These are phyloP conservation scores for Heterobasidion annosum DNA, from an alignment of 1,284 basidiomycete species.

Conservation along the genomic window DNA sequence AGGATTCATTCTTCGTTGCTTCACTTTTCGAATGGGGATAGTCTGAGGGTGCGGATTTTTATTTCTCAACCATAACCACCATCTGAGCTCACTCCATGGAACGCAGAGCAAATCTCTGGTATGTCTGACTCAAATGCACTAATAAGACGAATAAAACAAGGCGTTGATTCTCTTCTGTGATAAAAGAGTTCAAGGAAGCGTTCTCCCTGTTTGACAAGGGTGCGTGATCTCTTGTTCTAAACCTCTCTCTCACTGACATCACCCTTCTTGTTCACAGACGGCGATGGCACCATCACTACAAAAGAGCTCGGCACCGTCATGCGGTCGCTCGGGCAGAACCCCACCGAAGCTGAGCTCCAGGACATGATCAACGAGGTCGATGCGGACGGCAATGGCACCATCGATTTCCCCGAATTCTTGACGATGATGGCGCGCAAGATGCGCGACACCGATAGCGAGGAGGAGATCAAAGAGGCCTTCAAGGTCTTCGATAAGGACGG, in stretches of 20 bases:
- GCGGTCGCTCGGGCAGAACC: slow-evolving; percentile 95
- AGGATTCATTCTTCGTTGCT: background rate
- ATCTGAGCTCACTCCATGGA: slow-evolving; percentile 4
- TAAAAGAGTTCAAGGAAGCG: slow-evolving; percentile 77
- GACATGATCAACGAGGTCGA: slow-evolving; percentile 97
- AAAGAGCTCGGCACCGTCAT: slow-evolving; percentile 96
- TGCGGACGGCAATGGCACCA: slow-evolving; percentile 76
- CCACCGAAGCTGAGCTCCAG: slow-evolving; percentile 90
- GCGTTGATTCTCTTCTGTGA: slow-evolving; percentile 12
- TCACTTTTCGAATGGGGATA: background rate
- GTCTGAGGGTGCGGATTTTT: background rate
- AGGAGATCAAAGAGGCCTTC: slow-evolving; percentile 76
- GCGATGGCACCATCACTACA: slow-evolving; percentile 95
- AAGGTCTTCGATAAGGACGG: slow-evolving; percentile 81
- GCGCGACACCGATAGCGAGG: slow-evolving; percentile 83
- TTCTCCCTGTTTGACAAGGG: slow-evolving; percentile 93
- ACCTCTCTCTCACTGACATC: background rate
- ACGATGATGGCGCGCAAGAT: slow-evolving; percentile 97
- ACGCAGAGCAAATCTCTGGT: slow-evolving; percentile 68
- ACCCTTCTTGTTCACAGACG: slow-evolving; percentile 44
- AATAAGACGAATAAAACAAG: background rate
- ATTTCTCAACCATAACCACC: background rate
- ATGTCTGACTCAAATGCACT: slow-evolving; percentile 11
- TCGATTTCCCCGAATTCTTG: slow-evolving; percentile 93
- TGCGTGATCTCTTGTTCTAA: slow-evolving; percentile 24